Base-by-base conservation (phyloP, 306 rosid genomes). In the Quercus rubra region DNA sequence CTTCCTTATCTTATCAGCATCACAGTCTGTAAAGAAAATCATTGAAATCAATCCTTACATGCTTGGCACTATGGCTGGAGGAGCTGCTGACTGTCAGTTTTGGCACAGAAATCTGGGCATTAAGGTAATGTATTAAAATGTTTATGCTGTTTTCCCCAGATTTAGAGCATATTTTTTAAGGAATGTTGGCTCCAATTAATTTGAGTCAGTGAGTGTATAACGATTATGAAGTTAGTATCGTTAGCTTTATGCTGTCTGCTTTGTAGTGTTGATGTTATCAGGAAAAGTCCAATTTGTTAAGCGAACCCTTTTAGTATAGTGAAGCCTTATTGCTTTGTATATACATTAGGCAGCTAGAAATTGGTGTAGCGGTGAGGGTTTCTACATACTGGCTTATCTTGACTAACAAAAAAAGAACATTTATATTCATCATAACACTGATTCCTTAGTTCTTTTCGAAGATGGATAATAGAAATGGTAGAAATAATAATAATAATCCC, bases 11-110 rank as follows among this genome's bases (percentile, higher is more conserved):
- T 59, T 52, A 77, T 56, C 89, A 95, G 99, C 99, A 1, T 95
- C 99, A 4, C 99, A 95, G 77, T 93, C 99, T 70, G 99, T 95
- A 11, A 93, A 95, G 92, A 89, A 89, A 61, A 89, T 86, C 78
- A 89, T 89, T 46, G 92, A 89, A 82, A 89, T 89, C 58, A 86
- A 88, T 75, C 92, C 92, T 0, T 86, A 88, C 64, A 88, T 88
- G 92, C 92, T 88, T 28, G 92, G 92, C 3, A 88, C 92, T 5
- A 84, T 88, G 90, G 92, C 92, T 27, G 92, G 92, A 59, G 92
- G 92, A 77, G 92, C 92, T 72, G 92, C 92, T 58, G 92, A 88
- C 74, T 88, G 92, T 68, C 92, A 88, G 30, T 88, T 88, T 77
- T 88, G 92, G 92, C 92, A 88, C 71, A 84, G 92, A 77, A 88